phyloP scores from a whole-genome alignment of 352 stramenopile genomes.

The Globisporangium barbulae region DNA sequence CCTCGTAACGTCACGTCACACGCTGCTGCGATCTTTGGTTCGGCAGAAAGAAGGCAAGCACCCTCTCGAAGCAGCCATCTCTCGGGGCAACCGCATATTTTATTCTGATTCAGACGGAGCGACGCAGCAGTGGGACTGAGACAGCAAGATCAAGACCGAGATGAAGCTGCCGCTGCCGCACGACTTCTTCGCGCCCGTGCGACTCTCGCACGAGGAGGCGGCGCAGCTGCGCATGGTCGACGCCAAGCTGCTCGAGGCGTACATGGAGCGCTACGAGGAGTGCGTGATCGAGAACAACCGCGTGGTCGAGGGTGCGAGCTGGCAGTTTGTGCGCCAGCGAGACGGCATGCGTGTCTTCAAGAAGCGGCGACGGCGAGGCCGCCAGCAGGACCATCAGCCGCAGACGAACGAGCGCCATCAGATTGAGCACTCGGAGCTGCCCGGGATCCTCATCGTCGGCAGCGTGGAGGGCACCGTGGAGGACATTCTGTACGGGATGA shows the following conservation, averaged over 20 bases:
- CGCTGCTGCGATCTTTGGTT: neutral
- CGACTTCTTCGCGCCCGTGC: conserved; percentile 53
- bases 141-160: neutral
- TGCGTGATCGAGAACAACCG: conserved; percentile 19
- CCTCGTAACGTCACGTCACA: neutral
- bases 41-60: neutral
- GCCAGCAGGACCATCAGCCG: conserved; percentile 8
- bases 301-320: conserved; percentile 22
- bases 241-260: conserved; percentile 40
- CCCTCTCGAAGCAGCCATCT: neutral
- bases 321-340: conserved; percentile 47
- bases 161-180: conserved; percentile 45
- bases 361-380: conserved; percentile 14
- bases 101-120: neutral
- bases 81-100: neutral
- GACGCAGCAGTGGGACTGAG: neutral
- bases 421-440: conserved; percentile 22
- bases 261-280: conserved; percentile 53
- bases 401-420: conserved; percentile 3
- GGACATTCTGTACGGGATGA: conserved; percentile 43
- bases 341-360: conserved; percentile 53
- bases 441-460: conserved; percentile 33
- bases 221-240: conserved; percentile 46
- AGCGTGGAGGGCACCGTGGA: conserved; percentile 38
- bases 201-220: conserved; percentile 32